A percentile compares a stretch with the other conserved stretches of the same genome.
Conservation (phyloP, 495 filamentous ascomycete species). For the Clavariopsis aquatica region DNA sequence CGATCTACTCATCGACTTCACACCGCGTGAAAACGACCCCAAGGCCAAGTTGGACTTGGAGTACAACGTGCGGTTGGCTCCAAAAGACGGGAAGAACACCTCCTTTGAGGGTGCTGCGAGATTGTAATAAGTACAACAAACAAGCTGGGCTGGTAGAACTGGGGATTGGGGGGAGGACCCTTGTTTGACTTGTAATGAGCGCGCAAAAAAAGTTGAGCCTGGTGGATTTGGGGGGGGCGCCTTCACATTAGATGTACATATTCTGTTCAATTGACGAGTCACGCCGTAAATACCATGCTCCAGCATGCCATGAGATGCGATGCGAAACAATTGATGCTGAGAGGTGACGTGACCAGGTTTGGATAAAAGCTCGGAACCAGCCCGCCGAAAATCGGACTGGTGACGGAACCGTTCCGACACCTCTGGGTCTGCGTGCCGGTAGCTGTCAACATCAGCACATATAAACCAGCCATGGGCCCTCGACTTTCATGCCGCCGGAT, state of each 20-base stretch:
- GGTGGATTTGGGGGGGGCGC: neutral
- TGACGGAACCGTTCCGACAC: neutral
- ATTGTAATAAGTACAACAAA: slow-evolving; percentile 26
- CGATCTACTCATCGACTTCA: slow-evolving; percentile 65
- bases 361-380: neutral
- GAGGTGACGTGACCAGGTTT: neutral
- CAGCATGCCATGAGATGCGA: neutral
- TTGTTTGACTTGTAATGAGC: neutral
- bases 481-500: neutral
- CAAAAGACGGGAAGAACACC: slow-evolving; percentile 33
- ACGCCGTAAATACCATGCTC: neutral
- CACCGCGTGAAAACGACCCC: slow-evolving; percentile 50
- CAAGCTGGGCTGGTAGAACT: neutral
- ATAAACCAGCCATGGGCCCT: neutral
- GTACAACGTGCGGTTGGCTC: slow-evolving; percentile 44
- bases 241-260: neutral
- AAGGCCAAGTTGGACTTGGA: slow-evolving; percentile 44
- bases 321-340: neutral
- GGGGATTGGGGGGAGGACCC: neutral
- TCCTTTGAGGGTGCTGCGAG: slow-evolving; percentile 33
- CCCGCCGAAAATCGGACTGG: neutral
- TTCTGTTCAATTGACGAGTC: neutral
- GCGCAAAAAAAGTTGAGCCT: neutral
- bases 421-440: neutral
- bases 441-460: neutral